Conservation (phyloP, 2,329 filamentous ascomycete genomes). For the Fusarium mundagurra region DNA sequence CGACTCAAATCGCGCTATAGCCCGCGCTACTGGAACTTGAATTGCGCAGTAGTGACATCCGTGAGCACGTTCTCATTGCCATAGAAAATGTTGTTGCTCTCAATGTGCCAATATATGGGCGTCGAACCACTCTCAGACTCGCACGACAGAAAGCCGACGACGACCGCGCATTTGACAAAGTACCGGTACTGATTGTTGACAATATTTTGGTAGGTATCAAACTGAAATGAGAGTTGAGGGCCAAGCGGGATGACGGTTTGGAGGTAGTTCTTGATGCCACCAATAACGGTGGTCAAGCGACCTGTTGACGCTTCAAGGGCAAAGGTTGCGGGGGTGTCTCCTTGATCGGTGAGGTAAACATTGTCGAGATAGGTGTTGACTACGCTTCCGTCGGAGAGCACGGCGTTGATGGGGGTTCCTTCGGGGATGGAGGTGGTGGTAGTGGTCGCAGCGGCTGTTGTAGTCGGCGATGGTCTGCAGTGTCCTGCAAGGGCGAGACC, state of each 20-base stretch:
- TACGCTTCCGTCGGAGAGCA: background rate
- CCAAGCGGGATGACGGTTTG: background rate
- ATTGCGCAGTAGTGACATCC: background rate
- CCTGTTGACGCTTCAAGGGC: background rate
- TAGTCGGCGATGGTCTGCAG: background rate
- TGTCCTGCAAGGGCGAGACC: background rate
- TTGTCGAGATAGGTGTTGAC: background rate
- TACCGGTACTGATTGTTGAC: background rate
- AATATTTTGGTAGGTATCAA: background rate
- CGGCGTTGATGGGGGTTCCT: background rate
- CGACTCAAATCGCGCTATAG: rapidly evolving
- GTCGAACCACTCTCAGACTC: background rate
- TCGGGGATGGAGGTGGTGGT: background rate
- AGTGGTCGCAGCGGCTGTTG: background rate
- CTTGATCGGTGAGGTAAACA: background rate
- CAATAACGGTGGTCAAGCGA: background rate
- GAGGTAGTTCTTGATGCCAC: background rate
- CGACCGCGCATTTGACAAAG: background rate
- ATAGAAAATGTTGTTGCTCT: background rate
- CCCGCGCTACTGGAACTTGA: background rate
- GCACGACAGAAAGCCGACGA: background rate
- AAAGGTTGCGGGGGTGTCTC: background rate
- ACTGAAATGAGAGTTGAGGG: background rate
- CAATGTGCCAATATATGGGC: background rate
- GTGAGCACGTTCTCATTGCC: background rate